Conservation (phyloP, 768 basidiomycete genomes). For the Coprinopsis strossmayeri region DNA sequence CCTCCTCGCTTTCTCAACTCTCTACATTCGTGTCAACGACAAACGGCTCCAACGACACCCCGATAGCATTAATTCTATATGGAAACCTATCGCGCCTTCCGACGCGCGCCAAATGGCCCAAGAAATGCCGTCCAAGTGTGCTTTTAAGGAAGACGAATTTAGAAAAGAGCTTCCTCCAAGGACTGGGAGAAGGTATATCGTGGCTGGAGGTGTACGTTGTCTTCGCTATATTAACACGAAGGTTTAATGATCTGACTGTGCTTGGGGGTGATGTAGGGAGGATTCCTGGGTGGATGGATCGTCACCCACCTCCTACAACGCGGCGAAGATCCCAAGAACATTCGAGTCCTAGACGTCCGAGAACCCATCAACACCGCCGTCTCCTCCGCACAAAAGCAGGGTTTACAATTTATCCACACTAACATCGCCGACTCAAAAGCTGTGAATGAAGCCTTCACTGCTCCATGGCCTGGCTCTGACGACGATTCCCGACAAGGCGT, state of each 20-base stretch:
- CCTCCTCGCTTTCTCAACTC: too few species aligned
- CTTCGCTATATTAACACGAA: too few species aligned
- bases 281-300: slow-evolving; percentile 77
- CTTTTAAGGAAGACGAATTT: slow-evolving; percentile 15
- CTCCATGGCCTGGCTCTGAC: slow-evolving; percentile 44
- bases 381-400: slow-evolving; percentile 40
- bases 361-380: slow-evolving; percentile 53
- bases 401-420: slow-evolving; percentile 51
- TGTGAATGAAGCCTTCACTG: slow-evolving; percentile 54
- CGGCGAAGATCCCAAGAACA: slow-evolving; percentile 60
- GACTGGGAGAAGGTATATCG: slow-evolving; percentile 71
- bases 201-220: slow-evolving; percentile 71
- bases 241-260: not conserved
- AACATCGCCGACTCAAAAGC: slow-evolving; percentile 51
- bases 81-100: too few species aligned
- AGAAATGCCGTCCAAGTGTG: too few species aligned
- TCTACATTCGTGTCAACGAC: slow-evolving; percentile 44
- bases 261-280: slow-evolving; percentile 36
- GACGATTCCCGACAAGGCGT: slow-evolving; percentile 10
- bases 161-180: slow-evolving; percentile 50
- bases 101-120: too few species aligned
- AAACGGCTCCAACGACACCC: slow-evolving; percentile 41
- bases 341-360: slow-evolving; percentile 58
- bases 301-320: slow-evolving; percentile 59
- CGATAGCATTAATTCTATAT: too few species aligned